Percentiles rank a stretch among this genome's conserved stretches.
phyloP scores from a whole-genome alignment of 2,329 filamentous ascomycete species.

The Dactylella cylindrospora region DNA sequence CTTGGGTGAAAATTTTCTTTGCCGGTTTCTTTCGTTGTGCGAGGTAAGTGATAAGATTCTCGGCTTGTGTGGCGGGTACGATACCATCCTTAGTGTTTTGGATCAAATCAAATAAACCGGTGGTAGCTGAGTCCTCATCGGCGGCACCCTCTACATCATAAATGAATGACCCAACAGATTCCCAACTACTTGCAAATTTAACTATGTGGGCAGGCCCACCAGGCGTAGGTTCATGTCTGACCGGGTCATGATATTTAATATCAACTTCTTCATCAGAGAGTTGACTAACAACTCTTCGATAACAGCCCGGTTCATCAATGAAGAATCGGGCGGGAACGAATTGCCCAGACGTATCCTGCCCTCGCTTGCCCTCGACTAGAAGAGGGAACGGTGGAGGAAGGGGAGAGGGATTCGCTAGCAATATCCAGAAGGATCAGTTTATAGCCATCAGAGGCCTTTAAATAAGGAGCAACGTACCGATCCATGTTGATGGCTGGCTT shows the following conservation, averaged over 20 bases:
- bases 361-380: conserved; percentile 23
- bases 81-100: conserved; percentile 18
- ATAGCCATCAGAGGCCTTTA: no score
- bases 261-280: conserved; percentile 31
- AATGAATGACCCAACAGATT: conserved; percentile 28
- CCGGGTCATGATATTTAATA: conserved; percentile 27
- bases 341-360: conserved; percentile 12
- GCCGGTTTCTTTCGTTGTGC: conserved; percentile 9
- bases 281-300: conserved; percentile 34
- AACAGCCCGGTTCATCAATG: conserved; percentile 39
- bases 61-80: conserved; percentile 10
- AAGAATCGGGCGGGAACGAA: conserved; percentile 29
- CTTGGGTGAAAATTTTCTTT: conserved; percentile 7
- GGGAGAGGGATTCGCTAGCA: conserved; percentile 30
- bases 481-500: conserved; percentile 41
- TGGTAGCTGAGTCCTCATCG: conserved; percentile 1
- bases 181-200: conserved; percentile 37
- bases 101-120: conserved; percentile 31
- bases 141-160: conserved; percentile 4
- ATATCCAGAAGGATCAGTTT: no score
- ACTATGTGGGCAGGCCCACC: conserved; percentile 30
- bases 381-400: conserved; percentile 16
- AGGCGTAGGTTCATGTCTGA: conserved; percentile 15
- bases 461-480: conserved; percentile 29
- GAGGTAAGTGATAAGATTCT: conserved; percentile 12